A percentile compares a stretch with the other conserved stretches of the same genome.
Conservation (phyloP, 148 eudicot genomes). For the Nyssa sinensis region DNA sequence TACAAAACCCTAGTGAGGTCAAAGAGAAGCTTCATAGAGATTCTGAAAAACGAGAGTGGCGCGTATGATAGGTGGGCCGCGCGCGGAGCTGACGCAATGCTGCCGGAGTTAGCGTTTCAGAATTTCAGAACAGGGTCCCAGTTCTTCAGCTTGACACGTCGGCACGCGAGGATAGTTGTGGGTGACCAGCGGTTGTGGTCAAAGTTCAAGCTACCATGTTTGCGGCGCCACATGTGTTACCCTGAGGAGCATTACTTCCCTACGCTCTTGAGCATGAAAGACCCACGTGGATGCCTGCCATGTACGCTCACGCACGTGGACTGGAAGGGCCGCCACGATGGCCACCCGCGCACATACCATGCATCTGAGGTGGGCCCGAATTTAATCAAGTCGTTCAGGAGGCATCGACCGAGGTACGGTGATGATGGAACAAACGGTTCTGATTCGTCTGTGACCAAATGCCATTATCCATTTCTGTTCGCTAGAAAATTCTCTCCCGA, state of each 20-base stretch:
- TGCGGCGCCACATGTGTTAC: slow-evolving; percentile 44
- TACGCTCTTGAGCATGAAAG: slow-evolving; percentile 61
- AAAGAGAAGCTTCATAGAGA: slow-evolving; percentile 65
- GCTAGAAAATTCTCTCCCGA: slow-evolving; percentile 76
- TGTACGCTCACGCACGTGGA: slow-evolving; percentile 78
- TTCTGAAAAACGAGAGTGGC: slow-evolving; percentile 49
- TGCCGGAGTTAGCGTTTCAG: slow-evolving; percentile 48
- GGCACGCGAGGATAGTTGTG: slow-evolving; percentile 56
- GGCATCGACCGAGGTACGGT: slow-evolving; percentile 59
- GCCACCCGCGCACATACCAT: slow-evolving; percentile 67
- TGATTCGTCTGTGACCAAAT: slow-evolving; percentile 19
- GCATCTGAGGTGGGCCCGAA: slow-evolving; percentile 47
- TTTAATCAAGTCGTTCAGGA: slow-evolving; percentile 52
- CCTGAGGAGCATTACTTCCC: slow-evolving; percentile 96
- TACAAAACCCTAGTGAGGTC: slow-evolving; percentile 34
- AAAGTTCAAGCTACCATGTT: slow-evolving; percentile 67
- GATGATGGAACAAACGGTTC: slow-evolving; percentile 34
- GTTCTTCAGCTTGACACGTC: slow-evolving; percentile 63
- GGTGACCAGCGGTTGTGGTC: slow-evolving; percentile 55
- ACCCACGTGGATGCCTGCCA: slow-evolving; percentile 59
- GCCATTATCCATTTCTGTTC: slow-evolving; percentile 69
- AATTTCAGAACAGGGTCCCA: slow-evolving; percentile 82
- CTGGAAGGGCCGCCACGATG: slow-evolving; percentile 62
- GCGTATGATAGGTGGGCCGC: slow-evolving; percentile 72
- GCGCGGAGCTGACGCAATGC: slow-evolving; percentile 73